A percentile compares a stretch with the other conserved stretches of the same genome.
Conservation (phyloP, 2,329 filamentous ascomycete species). For the Plenodomus biglobosus region DNA sequence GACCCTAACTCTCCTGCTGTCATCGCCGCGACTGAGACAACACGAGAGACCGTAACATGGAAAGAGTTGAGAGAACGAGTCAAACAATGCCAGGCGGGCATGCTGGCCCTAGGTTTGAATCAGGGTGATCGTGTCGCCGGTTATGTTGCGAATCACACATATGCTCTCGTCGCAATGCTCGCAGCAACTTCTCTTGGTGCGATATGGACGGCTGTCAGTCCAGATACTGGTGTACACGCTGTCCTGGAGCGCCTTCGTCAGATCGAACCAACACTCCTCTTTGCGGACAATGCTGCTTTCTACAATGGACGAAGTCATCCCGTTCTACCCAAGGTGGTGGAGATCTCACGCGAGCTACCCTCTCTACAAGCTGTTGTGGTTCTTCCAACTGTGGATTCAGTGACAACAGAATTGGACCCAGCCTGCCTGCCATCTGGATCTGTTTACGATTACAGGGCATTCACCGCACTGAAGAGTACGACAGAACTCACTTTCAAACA, state of each 20-base stretch:
- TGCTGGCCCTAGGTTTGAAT: constrained; percentile 67
- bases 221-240: constrained; percentile 87
- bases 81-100: constrained; percentile 68
- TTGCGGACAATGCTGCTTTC: constrained; percentile 82
- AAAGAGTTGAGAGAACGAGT: constrained; percentile 76
- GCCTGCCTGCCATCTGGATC: constrained; percentile 42
- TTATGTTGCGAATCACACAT: constrained; percentile 86
- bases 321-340: constrained; percentile 74
- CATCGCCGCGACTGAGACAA: constrained; percentile 77
- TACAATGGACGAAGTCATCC: constrained; percentile 92
- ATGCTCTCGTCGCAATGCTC: constrained; percentile 86
- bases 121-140: constrained; percentile 64
- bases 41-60: constrained; percentile 71
- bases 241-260: constrained; percentile 85
- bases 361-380: constrained; percentile 72
- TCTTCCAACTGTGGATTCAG: constrained; percentile 63
- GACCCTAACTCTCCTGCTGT: constrained; percentile 67
- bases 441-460: constrained; percentile 41
- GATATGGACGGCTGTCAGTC: constrained; percentile 90
- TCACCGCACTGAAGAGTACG: constrained; percentile 45
- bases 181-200: constrained; percentile 80
- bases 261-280: constrained; percentile 79
- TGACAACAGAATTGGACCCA: constrained; percentile 45
- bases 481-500: constrained; percentile 64
- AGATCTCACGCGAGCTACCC: constrained; percentile 69